Percentiles rank a stretch among this genome's conserved stretches.
Conservation (phyloP, 2,329 filamentous ascomycete genomes). For the Botrytis paeoniae region DNA sequence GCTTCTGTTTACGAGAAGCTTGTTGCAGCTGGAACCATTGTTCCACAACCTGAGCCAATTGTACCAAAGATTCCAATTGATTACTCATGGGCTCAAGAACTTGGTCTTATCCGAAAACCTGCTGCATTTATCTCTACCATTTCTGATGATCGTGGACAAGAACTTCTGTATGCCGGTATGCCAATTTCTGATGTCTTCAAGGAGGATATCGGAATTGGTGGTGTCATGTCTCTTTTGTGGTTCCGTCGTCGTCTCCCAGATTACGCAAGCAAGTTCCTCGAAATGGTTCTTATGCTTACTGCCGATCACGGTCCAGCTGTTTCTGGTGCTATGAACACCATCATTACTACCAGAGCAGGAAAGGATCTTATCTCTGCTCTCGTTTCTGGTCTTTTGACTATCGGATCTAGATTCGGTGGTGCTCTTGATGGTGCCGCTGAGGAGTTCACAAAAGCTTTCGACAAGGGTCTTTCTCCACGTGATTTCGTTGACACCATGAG, state of each 20-base stretch:
- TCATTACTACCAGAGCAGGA: constrained; percentile 98
- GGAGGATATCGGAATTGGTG: constrained; percentile 98
- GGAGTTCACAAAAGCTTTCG: constrained; percentile 97
- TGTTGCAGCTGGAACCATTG: constrained; percentile 79
- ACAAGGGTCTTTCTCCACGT: constrained; percentile 96
- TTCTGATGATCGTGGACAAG: constrained; percentile 98
- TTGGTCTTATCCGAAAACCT: constrained; percentile 98
- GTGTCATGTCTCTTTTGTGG: constrained; percentile 99
- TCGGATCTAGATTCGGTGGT: constrained; percentile 97
- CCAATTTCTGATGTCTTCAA: constrained; percentile 99
- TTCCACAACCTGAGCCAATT: constrained; percentile 80
- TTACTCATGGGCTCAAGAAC: constrained; percentile 99
- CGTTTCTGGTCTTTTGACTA: constrained; percentile 94
- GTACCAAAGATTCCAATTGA: constrained; percentile 99
- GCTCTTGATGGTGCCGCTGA: constrained; percentile 95
- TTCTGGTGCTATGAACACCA: constrained; percentile 99
- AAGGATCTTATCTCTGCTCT: constrained; percentile 97
- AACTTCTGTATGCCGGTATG: constrained; percentile 98
- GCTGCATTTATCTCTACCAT: constrained; percentile 99
- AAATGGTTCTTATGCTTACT: constrained; percentile 99
- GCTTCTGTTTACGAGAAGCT: constrained; percentile 83
- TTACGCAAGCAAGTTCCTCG: constrained; percentile 97
- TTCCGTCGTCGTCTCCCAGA: constrained; percentile 96
- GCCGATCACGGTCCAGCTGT: constrained; percentile 98
- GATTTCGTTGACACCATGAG: constrained; percentile 99